phyloP scores from a whole-genome alignment of 495 filamentous ascomycete genomes.

The Penicillium ochrochloron region DNA sequence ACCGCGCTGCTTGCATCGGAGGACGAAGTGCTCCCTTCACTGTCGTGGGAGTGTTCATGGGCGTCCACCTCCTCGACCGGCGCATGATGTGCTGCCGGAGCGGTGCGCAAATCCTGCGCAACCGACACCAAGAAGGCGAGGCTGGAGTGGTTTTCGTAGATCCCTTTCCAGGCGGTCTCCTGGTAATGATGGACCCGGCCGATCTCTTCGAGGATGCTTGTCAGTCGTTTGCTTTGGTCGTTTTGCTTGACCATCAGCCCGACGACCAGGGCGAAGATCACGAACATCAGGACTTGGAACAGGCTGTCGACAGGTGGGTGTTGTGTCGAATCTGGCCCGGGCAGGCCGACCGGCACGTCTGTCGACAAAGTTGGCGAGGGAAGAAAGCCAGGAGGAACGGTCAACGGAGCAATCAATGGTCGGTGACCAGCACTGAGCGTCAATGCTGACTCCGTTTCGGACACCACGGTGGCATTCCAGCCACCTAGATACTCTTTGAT shows the following conservation, averaged over 20 bases:
- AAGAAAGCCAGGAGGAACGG: background rate
- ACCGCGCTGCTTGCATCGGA: background rate
- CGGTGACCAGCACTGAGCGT: background rate
- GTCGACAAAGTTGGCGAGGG: background rate
- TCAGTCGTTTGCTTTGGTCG: background rate
- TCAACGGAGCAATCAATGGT: constrained; percentile 1
- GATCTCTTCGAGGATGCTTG: background rate
- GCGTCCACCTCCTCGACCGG: background rate
- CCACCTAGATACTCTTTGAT: background rate
- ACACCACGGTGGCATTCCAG: constrained; percentile 8
- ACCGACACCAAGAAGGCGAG: background rate
- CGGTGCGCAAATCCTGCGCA: background rate
- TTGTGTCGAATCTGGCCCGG: background rate
- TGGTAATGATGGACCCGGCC: background rate
- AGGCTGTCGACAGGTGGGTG: background rate
- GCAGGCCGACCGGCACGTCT: background rate
- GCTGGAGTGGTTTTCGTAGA: background rate
- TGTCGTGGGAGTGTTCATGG: background rate
- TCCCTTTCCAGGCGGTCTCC: background rate
- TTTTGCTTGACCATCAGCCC: background rate
- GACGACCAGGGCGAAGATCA: constrained; percentile 2
- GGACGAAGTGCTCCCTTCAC: background rate
- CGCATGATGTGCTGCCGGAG: background rate
- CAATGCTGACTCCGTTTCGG: background rate
- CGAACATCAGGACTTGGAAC: background rate